Conservation (phyloP, 805 yeast species). For the Myxozyma mucilagina region DNA sequence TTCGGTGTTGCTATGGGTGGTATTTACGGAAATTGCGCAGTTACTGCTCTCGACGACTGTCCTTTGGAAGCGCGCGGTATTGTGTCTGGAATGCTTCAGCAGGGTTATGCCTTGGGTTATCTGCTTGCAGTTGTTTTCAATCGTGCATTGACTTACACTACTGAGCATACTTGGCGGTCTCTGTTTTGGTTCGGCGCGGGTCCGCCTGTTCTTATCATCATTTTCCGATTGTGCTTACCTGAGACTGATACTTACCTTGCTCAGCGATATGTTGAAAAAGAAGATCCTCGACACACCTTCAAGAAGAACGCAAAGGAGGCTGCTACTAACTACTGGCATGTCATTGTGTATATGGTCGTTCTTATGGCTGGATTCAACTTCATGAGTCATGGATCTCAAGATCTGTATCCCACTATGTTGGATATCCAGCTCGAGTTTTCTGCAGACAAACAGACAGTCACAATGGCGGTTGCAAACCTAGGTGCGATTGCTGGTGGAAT, state of each 20-base stretch:
- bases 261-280: constrained; percentile 12
- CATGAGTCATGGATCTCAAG: constrained; percentile 75
- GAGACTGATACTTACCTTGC: constrained; percentile 50
- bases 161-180: constrained; percentile 64
- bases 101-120: constrained; percentile 76
- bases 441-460: constrained; percentile 54
- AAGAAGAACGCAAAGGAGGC: constrained; percentile 41
- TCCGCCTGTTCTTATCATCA: constrained; percentile 57
- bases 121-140: constrained; percentile 64
- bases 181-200: constrained; percentile 75
- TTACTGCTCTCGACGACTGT: constrained; percentile 66
- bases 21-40: constrained; percentile 62
- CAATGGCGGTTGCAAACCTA: constrained; percentile 61
- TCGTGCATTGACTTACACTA: constrained; percentile 53
- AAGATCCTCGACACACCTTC: constrained; percentile 7
- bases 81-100: constrained; percentile 70
- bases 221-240: constrained; percentile 59
- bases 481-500: constrained; percentile 72
- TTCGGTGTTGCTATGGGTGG: constrained; percentile 77
- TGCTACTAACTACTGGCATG: constrained; percentile 58
- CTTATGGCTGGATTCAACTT: constrained; percentile 71
- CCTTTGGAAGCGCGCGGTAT: constrained; percentile 61
- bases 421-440: constrained; percentile 52
- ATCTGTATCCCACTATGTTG: constrained; percentile 65
- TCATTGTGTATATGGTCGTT: constrained; percentile 56